These are phyloP conservation scores for Suillus bovinus DNA, from an alignment of 768 basidiomycete species.

Conservation along the genomic window DNA sequence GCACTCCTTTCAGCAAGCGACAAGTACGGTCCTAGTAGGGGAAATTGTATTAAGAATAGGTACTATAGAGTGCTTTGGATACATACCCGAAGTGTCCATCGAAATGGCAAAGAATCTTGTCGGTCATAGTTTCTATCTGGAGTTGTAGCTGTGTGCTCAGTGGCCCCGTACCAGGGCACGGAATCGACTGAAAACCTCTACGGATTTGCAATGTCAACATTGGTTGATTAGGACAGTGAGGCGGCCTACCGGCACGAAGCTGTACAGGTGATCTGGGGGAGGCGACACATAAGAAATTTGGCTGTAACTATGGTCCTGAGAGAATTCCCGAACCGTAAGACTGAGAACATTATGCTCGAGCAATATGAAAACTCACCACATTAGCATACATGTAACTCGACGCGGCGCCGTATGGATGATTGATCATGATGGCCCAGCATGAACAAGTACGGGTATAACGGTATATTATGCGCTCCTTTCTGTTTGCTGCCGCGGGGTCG, in stretches of 20 bases:
- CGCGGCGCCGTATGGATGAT: constrained; percentile 30
- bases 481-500: not conserved
- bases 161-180: constrained; percentile 7
- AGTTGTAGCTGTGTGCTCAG: constrained; percentile 8
- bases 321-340: not conserved
- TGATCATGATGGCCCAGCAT: constrained; percentile 23
- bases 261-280: constrained; percentile 23
- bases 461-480: not conserved
- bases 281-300: not conserved
- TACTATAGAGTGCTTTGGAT: not conserved
- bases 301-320: constrained; percentile 15
- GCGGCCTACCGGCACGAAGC: constrained; percentile 29
- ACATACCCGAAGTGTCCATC: constrained; percentile 20
- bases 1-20: constrained; percentile 16
- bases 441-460: not conserved
- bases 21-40: constrained; percentile 23
- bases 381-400: constrained; percentile 28
- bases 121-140: constrained; percentile 7
- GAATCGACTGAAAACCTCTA: constrained; percentile 32
- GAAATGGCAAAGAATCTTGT: constrained; percentile 13
- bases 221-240: not conserved
- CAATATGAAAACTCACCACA: constrained; percentile 16
- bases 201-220: not conserved
- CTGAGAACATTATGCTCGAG: not conserved
- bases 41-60: not conserved